These are phyloP conservation scores for Vitis rupestris DNA, from an alignment of 164 flowering plant genomes.

Conservation along the genomic window DNA sequence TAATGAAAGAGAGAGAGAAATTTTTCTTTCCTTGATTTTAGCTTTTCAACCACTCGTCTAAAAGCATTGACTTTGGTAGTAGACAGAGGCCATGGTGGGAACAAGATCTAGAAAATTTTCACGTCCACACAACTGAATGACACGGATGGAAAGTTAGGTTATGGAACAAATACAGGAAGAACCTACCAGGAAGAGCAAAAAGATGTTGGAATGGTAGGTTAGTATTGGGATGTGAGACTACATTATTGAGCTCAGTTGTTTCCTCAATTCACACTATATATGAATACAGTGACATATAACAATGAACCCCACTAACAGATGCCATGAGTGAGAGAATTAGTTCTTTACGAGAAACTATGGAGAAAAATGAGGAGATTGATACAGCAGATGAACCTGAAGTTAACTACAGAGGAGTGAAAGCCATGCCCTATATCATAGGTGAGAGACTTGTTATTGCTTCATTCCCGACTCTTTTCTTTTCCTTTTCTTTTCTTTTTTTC, in stretches of 20 bases:
- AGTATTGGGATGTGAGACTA: no score
- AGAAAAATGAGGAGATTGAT: conserved; percentile 13
- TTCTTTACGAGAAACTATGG: conserved; percentile 8
- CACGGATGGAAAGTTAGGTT: no score
- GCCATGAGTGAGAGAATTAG: not conserved
- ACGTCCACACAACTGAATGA: no score
- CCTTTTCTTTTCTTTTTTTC: not conserved
- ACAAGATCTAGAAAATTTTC: no score
- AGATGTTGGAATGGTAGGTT: no score
- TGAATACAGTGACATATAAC: not conserved
- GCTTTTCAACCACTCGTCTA: no score
- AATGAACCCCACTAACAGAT: not conserved
- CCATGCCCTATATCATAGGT: conserved; percentile 70
- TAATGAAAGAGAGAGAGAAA: no score
- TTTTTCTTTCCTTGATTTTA: no score
- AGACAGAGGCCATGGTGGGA: no score
- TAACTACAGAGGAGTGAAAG: conserved; percentile 50
- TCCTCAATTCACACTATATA: not conserved
- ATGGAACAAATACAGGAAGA: no score
- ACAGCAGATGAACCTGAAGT: conserved; percentile 20
- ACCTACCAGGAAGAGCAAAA: no score
- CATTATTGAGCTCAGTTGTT: not conserved
- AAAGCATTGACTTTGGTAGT: no score
- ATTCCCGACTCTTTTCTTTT: not conserved
- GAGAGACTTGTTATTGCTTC: not conserved